A percentile compares a stretch with the other conserved stretches of the same genome.
Evolutionary conservation across 2,329 filamentous ascomycete genomes (phyloP).

Genomic region (Colletotrichum sojae): DNA sequence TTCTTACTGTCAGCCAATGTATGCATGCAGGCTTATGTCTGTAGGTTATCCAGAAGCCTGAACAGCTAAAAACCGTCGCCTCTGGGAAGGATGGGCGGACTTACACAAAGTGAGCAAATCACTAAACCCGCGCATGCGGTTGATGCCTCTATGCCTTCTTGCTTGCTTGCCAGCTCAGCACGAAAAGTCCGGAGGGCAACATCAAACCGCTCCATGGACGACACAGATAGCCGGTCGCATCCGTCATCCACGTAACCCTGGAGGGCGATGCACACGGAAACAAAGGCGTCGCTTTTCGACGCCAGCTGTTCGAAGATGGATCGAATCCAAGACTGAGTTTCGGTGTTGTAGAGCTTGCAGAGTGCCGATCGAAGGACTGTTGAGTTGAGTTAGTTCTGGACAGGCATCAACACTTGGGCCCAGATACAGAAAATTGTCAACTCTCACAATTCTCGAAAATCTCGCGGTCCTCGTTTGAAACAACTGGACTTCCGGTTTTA

Average conservation of each 20-base stretch:
- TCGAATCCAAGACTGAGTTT: conserved; percentile 7
- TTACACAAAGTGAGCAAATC: background rate
- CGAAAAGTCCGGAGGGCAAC: conserved; percentile 3
- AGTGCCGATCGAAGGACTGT: conserved; percentile 1
- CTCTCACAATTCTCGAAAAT: background rate
- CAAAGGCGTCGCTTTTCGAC: background rate
- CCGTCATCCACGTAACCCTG: background rate
- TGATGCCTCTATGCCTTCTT: background rate
- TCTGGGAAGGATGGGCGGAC: background rate
- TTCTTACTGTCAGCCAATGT: background rate
- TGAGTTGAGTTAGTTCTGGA: background rate
- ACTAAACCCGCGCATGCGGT: background rate
- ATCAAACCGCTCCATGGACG: conserved; percentile 1
- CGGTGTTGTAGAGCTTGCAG: background rate
- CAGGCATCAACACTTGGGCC: background rate
- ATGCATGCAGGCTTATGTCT: background rate
- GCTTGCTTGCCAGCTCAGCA: background rate
- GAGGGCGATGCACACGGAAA: background rate
- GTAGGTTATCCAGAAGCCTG: too few species aligned
- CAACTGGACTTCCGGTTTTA: background rate
- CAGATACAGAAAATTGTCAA: too few species aligned
- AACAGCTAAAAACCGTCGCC: background rate
- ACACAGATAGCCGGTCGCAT: background rate
- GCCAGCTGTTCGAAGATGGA: conserved; percentile 3
- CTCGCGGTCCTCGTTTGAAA: background rate